Conservation (phyloP, 768 basidiomycete species). For the Lentinula aciculospora region DNA sequence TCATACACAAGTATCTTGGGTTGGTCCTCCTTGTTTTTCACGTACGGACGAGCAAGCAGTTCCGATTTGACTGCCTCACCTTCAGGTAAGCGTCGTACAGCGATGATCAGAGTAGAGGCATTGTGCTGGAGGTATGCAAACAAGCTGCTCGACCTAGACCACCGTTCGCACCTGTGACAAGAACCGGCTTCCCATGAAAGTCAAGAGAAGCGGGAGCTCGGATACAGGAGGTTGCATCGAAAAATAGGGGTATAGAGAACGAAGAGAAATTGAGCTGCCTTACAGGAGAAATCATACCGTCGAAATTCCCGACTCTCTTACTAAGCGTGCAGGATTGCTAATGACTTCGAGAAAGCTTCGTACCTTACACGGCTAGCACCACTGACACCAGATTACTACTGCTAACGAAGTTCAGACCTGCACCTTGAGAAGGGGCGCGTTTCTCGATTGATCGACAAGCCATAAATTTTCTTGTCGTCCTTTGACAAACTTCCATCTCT, state of each 20-base stretch:
- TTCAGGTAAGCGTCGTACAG: conserved; percentile 9
- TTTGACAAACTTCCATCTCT: conserved; percentile 42
- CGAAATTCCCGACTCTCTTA: neutral
- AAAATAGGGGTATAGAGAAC: neutral
- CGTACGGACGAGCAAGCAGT: conserved; percentile 13
- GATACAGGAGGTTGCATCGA: conserved; percentile 11
- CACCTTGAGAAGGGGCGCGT: neutral
- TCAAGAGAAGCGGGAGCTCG: conserved; percentile 10
- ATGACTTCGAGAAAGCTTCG: neutral
- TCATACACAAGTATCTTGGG: conserved; percentile 14
- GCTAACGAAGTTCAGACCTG: neutral
- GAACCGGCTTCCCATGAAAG: conserved; percentile 23
- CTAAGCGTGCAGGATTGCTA: neutral
- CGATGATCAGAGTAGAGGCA: conserved; percentile 14
- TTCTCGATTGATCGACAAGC: conserved; percentile 23
- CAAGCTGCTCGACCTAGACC: conserved; percentile 13
- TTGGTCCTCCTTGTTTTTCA: neutral
- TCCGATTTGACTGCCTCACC: conserved; percentile 11
- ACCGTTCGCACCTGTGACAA: conserved; percentile 20
- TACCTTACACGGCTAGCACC: neutral
- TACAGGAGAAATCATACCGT: neutral
- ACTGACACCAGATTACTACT: too few species aligned
- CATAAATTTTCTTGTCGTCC: conserved; percentile 46
- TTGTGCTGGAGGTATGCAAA: conserved; percentile 13
- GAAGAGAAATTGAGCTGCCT: neutral